Base-by-base conservation (phyloP, 1,284 basidiomycete genomes). In the Trichosporon inkin region DNA sequence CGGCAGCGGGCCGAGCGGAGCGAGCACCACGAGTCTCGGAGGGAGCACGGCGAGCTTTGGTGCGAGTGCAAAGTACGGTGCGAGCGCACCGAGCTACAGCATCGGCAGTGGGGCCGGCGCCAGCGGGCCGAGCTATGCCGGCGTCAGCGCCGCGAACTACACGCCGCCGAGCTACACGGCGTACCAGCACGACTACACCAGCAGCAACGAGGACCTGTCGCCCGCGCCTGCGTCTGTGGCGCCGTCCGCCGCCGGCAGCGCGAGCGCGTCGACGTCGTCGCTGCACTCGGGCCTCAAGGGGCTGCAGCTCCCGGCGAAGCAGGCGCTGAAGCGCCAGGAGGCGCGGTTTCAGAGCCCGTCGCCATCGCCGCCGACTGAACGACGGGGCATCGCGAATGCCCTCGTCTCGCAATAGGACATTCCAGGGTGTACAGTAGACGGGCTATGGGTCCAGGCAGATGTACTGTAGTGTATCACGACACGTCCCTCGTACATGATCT, bases 131-230 rank as follows among this genome's bases (percentile, higher is more conserved):
- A 49, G 22, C 22, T 49, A 32, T 11, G 44, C 22, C 24, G 44
- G 44, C 16, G 44, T 24, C 14, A 13, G 44, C 44, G 28, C 28
- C 5, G 28, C 28, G 8, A 39, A 39, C 14, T 44, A 47, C 22
- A 20, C 16, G 20, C 35, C 41, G 6, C 4, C 35, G 10, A 22
- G 24, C 37, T 41, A 22, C 53, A 40, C 22, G 38, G 47, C 47
- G 16, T 51, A 36, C 38, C 34, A 51, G 38, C 55, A 63, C 24
- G 44, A 51, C 28, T 41, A 34, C 53, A 51, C 22, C 20, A 58
- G 57, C 35, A 55, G 53, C 34, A 51, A 41, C 44, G 62, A 63
- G 41, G 62, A 63, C 44, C 24, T 63, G 34, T 17, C 44, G 1
- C 51, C 40, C 16, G 52, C 53, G 10, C 10, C 38, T 0, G 17